phyloP scores from a whole-genome alignment of 2,329 filamentous ascomycete species.

The Trichophyton schoenleinii region DNA sequence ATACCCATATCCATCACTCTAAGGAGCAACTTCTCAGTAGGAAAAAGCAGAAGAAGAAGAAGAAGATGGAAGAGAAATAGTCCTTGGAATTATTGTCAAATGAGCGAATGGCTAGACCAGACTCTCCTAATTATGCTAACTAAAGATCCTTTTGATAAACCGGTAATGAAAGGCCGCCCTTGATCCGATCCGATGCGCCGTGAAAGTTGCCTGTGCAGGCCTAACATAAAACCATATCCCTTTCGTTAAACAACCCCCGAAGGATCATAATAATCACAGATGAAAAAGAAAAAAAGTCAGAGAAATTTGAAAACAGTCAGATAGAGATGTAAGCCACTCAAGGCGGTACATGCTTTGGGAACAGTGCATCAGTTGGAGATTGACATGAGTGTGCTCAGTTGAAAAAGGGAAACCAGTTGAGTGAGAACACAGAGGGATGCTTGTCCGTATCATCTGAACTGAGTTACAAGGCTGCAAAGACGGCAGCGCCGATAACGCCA shows the following conservation, averaged over 20 bases:
- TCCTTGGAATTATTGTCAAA: background rate
- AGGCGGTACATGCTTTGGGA: background rate
- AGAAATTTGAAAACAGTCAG: slow-evolving; percentile 1
- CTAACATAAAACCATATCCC: background rate
- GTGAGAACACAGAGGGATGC: background rate
- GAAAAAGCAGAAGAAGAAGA: background rate
- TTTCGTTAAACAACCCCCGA: background rate
- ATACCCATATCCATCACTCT: background rate
- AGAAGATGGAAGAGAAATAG: background rate
- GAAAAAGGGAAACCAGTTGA: background rate
- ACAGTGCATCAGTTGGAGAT: background rate
- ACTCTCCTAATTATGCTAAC: slow-evolving; percentile 3
- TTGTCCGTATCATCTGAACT: background rate
- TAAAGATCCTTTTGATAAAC: slow-evolving; percentile 1
- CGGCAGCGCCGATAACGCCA: background rate
- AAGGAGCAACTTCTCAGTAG: background rate
- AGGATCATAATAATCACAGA: slow-evolving; percentile 1
- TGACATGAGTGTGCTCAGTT: background rate
- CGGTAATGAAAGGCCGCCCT: background rate
- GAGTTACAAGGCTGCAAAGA: background rate
- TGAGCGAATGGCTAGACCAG: slow-evolving; percentile 3
- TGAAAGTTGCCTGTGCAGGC: background rate
- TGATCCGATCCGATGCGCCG: background rate
- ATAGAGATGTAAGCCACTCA: background rate
- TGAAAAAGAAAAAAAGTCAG: background rate